phyloP scores from a whole-genome alignment of 176 grass and related monocot species.

The Lolium perenne region DNA sequence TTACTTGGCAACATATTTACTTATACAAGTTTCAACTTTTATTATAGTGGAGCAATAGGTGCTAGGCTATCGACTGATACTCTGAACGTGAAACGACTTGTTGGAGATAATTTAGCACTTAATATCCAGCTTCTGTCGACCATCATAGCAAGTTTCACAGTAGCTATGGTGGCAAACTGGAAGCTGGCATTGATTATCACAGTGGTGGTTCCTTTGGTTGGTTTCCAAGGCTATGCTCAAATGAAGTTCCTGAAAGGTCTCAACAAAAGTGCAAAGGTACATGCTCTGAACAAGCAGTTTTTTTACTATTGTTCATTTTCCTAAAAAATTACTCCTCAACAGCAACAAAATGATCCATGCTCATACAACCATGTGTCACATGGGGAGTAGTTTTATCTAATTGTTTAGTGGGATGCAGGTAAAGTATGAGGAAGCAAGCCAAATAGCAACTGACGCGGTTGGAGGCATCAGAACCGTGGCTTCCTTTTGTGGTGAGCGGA shows the following conservation, averaged over 20 bases:
- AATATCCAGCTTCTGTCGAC: slow-evolving; percentile 65
- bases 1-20: neutral
- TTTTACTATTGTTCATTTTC: neutral
- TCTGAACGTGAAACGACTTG: slow-evolving; percentile 68
- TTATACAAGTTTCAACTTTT: slow-evolving; percentile 39
- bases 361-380: neutral
- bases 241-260: slow-evolving; percentile 71
- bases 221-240: slow-evolving; percentile 70
- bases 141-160: slow-evolving; percentile 61
- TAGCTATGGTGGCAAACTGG: slow-evolving; percentile 83
- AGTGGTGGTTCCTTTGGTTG: slow-evolving; percentile 75
- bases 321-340: neutral
- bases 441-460: slow-evolving; percentile 74
- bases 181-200: slow-evolving; percentile 70
- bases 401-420: slow-evolving; percentile 32
- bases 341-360: neutral
- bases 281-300: neutral
- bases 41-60: slow-evolving; percentile 66
- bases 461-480: slow-evolving; percentile 80
- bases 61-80: slow-evolving; percentile 81
- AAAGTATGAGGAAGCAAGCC: slow-evolving; percentile 83
- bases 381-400: slow-evolving; percentile 19
- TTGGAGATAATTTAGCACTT: slow-evolving; percentile 76
- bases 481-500: slow-evolving; percentile 75
- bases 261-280: slow-evolving; percentile 82